phyloP scores from a whole-genome alignment of 495 filamentous ascomycete genomes.

The Neurospora sp. region DNA sequence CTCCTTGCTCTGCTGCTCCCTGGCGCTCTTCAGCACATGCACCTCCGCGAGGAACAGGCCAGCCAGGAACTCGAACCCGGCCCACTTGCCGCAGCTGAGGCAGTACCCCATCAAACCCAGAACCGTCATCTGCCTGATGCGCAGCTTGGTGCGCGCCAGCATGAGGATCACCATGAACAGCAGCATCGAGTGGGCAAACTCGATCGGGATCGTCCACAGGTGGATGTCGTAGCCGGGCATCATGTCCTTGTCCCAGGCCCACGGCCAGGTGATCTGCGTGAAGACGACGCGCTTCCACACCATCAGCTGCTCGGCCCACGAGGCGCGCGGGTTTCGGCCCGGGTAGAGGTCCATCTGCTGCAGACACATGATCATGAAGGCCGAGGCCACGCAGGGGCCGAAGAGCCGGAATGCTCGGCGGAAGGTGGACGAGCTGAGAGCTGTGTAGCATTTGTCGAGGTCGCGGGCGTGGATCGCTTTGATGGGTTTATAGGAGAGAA shows the following conservation, averaged over 20 bases:
- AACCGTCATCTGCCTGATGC: slow-evolving; percentile 37
- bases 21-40: slow-evolving; percentile 26
- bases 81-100: slow-evolving; percentile 49
- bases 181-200: slow-evolving; percentile 53
- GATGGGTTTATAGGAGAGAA: slow-evolving; percentile 55
- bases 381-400: slow-evolving; percentile 47
- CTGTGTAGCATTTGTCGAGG: slow-evolving; percentile 20
- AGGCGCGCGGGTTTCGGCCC: slow-evolving; percentile 15
- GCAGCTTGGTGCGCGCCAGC: slow-evolving; percentile 39
- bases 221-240: slow-evolving; percentile 49
- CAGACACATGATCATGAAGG: slow-evolving; percentile 44
- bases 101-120: slow-evolving; percentile 42
- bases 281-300: slow-evolving; percentile 38
- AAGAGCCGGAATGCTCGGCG: slow-evolving; percentile 55
- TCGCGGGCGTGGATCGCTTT: slow-evolving; percentile 46
- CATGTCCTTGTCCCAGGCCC: slow-evolving; percentile 44
- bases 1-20: slow-evolving; percentile 6
- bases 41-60: slow-evolving; percentile 53
- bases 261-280: slow-evolving; percentile 41
- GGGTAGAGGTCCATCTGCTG: slow-evolving; percentile 40
- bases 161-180: slow-evolving; percentile 49
- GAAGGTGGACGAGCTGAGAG: slow-evolving; percentile 52
- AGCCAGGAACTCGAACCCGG: slow-evolving; percentile 47
- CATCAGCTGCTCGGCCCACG: slow-evolving; percentile 36
- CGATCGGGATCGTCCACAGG: slow-evolving; percentile 59